Evolutionary conservation across 116 monocot genomes (phyloP), one percentile per base, ranked within the genome.

Genomic region (Dioscorea cayenensis): DNA sequence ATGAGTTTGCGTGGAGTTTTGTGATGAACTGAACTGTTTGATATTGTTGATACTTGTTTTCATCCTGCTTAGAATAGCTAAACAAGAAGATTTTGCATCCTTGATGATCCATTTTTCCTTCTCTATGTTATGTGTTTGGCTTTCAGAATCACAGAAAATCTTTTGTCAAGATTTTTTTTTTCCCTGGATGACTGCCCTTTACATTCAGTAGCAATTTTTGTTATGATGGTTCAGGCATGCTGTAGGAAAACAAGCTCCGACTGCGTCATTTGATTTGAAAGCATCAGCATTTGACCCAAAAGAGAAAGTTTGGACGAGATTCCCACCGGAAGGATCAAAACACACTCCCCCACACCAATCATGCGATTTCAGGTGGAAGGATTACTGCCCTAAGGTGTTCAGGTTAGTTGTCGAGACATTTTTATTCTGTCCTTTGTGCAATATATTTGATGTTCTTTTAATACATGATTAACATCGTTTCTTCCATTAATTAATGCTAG

Each of bases 331-430:
- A 68, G 87, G 87, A 14, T 73, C 84, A 28, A 84, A 84, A 51
- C 65, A 67, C 9, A 87, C 84, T 3, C 84, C 79, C 29, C 84
- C 87, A 10, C 81, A 84, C 52, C 78, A 79, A 27, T 81, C 81
- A 3, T 62, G 64, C 13, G 87, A 87, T 63, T 87, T 87, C 60
- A 66, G 60, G 28, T 87, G 87, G 87, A 87, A 87, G 71, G 87
- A 87, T 12, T 87, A 87, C 25, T 84, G 87, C 51, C 87, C 87
- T 13, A 64, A 63, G 76, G 87, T 87, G 13, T 87, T 87, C 73
- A 84, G 87, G 87, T 87, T 51, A 19, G 16, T 3, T 16, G 3
- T n/a, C 14, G 0, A 3, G 19, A 16, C 19, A 55, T 18, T n/a
- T n/a, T 16, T 14, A 18, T n/a, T 55, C 18, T 16, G 17, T 55